Evolutionary conservation across 495 filamentous ascomycete genomes (phyloP), one percentile per base, ranked within the genome.

Genomic region (Cudoniella acicularis): DNA sequence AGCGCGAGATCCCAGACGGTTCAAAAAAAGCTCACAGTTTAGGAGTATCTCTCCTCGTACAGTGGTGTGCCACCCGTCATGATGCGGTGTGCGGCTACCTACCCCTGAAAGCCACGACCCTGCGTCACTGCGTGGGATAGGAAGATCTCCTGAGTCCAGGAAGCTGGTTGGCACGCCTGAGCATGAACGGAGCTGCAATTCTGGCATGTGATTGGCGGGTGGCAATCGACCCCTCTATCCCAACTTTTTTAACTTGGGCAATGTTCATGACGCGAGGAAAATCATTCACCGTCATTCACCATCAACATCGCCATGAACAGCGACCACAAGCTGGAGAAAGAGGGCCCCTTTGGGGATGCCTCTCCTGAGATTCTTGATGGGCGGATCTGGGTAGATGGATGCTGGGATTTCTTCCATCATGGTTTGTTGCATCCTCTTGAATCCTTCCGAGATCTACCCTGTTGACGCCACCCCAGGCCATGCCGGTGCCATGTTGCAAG

Each of bases 341-440:
- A 43, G 9, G n/a, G 8, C 10, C 66, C 66, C 11, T 57, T 65
- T 20, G 66, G 66, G 10, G 56, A 64, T 3, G 41, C 63, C 11
- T 64, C 63, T 11, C 49, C 57, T 9, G 74, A 76, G 65, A 72
- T 83, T 2, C 69, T 80, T 20, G 83, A 95, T 30, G 83, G 87
- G 57, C 84, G 90, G 30, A 89, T 98, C 62, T 99, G 94, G 94
- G 87, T 98, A 18, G 94, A 99, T 74, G 94, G 94, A 52, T 99
- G 94, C 75, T 99, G 96, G 74, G 94, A 99, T 75, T 99, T 99
- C 73, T 91, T 88, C 72, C 94, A 99, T 71, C 94, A 99, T 67
- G 94, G 90, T 92, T 72, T 60, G 75, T 52, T 23, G 57, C 22
- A 30, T 22, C 26, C 13, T n/a, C n/a, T n/a, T 27, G 46, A 51